Evolutionary conservation across 306 rosid genomes (phyloP).

Genomic region (Chamaecrista fasciculata): DNA sequence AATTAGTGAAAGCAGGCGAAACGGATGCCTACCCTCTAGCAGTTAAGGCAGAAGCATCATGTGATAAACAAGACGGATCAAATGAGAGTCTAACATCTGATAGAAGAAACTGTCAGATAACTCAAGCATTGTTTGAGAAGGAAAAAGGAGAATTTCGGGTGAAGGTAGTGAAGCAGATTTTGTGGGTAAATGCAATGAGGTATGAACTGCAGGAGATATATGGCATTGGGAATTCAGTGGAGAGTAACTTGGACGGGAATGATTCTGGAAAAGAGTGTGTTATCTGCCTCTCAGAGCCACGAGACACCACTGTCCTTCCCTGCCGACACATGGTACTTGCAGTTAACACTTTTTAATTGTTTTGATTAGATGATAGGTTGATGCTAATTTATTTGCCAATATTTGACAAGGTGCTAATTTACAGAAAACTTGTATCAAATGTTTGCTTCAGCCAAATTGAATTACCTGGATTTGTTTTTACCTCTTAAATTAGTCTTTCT

Average conservation of each 20-base stretch:
- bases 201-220: conserved; percentile 88
- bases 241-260: conserved; percentile 56
- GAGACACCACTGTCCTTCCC: conserved; percentile 84
- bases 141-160: conserved; percentile 73
- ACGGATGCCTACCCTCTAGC: conserved; percentile 65
- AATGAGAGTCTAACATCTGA: conserved; percentile 41
- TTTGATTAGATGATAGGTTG: conserved; percentile 2
- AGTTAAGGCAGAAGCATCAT: conserved; percentile 71
- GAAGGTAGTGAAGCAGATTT: conserved; percentile 71
- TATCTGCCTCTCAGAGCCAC: conserved; percentile 87
- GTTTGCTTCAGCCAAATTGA: background rate
- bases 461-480: background rate
- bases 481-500: conserved; percentile 6
- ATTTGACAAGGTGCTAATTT: background rate
- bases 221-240: conserved; percentile 71
- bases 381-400: conserved; percentile 7
- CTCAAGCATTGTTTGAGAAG: conserved; percentile 73
- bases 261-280: conserved; percentile 89
- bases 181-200: conserved; percentile 70
- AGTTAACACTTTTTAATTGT: background rate
- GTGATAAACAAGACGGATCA: conserved; percentile 41
- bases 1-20: conserved; percentile 52
- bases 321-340: conserved; percentile 89
- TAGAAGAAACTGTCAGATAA: conserved; percentile 61
- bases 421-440: background rate